phyloP scores from a whole-genome alignment of 1,284 basidiomycete genomes.

The Anthracocystis setariae region DNA sequence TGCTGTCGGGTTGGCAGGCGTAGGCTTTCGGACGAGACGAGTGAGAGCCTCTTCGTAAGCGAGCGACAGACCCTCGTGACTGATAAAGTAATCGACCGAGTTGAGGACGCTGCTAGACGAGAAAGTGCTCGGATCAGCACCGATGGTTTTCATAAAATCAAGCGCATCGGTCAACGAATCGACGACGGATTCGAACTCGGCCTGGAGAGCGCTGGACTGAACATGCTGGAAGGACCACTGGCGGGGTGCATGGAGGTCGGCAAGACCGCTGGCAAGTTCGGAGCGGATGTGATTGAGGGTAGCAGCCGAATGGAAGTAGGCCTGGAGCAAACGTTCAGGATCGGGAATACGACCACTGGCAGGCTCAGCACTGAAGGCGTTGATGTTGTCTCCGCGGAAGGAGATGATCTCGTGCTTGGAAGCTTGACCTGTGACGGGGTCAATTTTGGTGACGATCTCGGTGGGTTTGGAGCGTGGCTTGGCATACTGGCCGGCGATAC shows the following conservation, averaged over 20 bases:
- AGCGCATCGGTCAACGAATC: slow-evolving; percentile 87
- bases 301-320: slow-evolving; percentile 94
- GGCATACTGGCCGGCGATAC: slow-evolving; percentile 78
- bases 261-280: slow-evolving; percentile 88
- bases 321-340: slow-evolving; percentile 83
- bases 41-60: slow-evolving; percentile 94
- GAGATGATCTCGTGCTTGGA: slow-evolving; percentile 71
- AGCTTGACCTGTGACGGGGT: slow-evolving; percentile 37
- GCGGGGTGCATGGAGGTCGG: slow-evolving; percentile 83
- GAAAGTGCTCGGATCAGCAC: slow-evolving; percentile 71
- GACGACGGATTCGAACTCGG: slow-evolving; percentile 85
- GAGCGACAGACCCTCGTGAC: slow-evolving; percentile 92
- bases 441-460: slow-evolving; percentile 72
- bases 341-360: slow-evolving; percentile 80
- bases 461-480: slow-evolving; percentile 90
- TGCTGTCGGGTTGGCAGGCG: slow-evolving; percentile 23
- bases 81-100: slow-evolving; percentile 94
- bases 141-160: slow-evolving; percentile 91
- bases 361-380: slow-evolving; percentile 75
- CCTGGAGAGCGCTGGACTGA: slow-evolving; percentile 78
- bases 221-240: slow-evolving; percentile 94
- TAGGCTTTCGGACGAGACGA: slow-evolving; percentile 69
- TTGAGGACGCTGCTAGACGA: slow-evolving; percentile 77
- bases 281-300: slow-evolving; percentile 92
- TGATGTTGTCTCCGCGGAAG: slow-evolving; percentile 96